phyloP scores from a whole-genome alignment of 148 eudicot genomes.

The Spergularia bocconei region DNA sequence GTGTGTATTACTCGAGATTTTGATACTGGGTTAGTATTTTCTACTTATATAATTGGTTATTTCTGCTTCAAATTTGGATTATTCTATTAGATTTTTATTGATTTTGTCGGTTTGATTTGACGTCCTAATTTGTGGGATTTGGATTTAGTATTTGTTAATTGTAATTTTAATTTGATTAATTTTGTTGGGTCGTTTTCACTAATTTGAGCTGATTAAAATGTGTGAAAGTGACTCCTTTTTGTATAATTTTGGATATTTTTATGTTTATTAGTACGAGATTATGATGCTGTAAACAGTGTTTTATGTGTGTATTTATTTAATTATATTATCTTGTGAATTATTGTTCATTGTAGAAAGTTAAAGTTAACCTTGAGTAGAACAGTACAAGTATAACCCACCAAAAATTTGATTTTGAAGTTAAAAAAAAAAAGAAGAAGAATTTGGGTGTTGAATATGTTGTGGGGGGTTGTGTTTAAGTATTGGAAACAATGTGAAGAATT shows the following conservation, averaged over 20 bases:
- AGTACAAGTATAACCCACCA: not conserved
- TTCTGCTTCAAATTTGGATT: not conserved
- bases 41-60: too few relatives aligned
- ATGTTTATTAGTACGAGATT: conserved; percentile 9
- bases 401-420: not conserved
- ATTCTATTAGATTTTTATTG: not conserved
- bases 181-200: conserved; percentile 12
- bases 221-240: conserved; percentile 19
- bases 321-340: not conserved
- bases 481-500: too few relatives aligned
- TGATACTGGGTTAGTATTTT: conserved; percentile 10
- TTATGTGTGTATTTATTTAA: not conserved
- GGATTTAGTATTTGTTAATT: not conserved
- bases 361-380: not conserved
- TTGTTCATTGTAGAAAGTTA: conserved; percentile 1
- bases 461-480: not conserved
- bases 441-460: conserved; percentile 5
- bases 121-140: not conserved
- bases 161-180: conserved; percentile 1
- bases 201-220: conserved; percentile 12
- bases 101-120: conserved; percentile 13
- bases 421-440: not conserved
- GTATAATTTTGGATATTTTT: not conserved
- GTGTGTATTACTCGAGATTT: not conserved
- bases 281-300: conserved; percentile 12